A percentile compares a stretch with the other conserved stretches of the same genome.
Conservation (phyloP, 768 basidiomycete species). For the Auriscalpium orientale region DNA sequence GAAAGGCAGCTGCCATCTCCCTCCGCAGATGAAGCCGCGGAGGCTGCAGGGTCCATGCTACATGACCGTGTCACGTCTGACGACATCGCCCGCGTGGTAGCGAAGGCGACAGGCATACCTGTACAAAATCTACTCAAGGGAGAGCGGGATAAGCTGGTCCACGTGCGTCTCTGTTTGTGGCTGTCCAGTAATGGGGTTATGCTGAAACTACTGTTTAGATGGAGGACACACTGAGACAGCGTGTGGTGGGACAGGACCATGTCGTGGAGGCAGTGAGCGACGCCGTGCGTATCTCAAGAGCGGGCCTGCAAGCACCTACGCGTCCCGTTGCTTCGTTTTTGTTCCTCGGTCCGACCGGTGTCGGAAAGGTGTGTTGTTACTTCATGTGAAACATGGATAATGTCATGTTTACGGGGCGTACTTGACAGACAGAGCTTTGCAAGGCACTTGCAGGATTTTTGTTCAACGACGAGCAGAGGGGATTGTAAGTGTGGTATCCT, state of each 20-base stretch:
- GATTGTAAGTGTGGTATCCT: conserved; percentile 48
- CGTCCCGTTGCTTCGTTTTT: conserved; percentile 90
- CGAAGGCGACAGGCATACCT: conserved; percentile 84
- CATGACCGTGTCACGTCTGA: conserved; percentile 85
- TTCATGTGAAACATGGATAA: neutral
- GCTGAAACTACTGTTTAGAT: conserved; percentile 42
- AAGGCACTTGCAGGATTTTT: conserved; percentile 85
- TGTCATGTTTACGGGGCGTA: conserved; percentile 1
- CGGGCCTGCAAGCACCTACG: conserved; percentile 83
- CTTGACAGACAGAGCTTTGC: conserved; percentile 70
- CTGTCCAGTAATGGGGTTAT: neutral
- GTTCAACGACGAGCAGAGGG: conserved; percentile 83
- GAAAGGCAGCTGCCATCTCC: conserved; percentile 60
- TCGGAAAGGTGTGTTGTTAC: conserved; percentile 53
- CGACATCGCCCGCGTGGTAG: conserved; percentile 84
- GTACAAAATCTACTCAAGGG: conserved; percentile 84
- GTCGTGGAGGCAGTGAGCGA: conserved; percentile 82
- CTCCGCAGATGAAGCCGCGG: conserved; percentile 36
- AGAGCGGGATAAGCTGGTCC: conserved; percentile 82
- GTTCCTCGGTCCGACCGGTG: conserved; percentile 84
- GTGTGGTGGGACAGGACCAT: conserved; percentile 88
- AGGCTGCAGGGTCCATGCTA: conserved; percentile 55
- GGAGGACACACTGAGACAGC: conserved; percentile 67
- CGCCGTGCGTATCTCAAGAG: conserved; percentile 87
- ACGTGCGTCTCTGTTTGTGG: conserved; percentile 42